Conservation (phyloP, 768 basidiomycete species). For the Lactarius pseudohatsudake region DNA sequence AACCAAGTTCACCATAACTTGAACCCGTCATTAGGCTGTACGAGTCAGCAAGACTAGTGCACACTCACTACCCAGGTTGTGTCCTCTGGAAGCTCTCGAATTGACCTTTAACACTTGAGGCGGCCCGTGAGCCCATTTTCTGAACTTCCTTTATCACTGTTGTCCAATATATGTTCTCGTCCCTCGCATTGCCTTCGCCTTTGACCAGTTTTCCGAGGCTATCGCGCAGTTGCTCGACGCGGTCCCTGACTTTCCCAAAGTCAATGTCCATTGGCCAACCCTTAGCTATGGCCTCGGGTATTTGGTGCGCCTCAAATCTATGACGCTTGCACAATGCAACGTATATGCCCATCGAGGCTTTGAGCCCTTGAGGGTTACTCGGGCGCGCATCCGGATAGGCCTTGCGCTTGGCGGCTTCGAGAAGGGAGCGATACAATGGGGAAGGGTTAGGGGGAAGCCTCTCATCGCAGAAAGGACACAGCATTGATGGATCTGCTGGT, state of each 20-base stretch:
- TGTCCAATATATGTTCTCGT: conserved; percentile 63
- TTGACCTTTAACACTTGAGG: conserved; percentile 69
- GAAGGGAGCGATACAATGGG: conserved; percentile 52
- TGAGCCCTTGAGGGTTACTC: conserved; percentile 65
- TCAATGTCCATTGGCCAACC: conserved; percentile 80
- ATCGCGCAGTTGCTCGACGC: conserved; percentile 53
- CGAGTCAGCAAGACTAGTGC: too few species aligned
- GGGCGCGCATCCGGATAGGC: conserved; percentile 64
- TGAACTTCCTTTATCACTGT: conserved; percentile 64
- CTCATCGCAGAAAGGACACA: conserved; percentile 84
- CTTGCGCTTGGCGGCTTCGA: conserved; percentile 50
- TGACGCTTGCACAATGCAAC: conserved; percentile 75
- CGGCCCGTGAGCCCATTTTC: conserved; percentile 62
- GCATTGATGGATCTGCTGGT: conserved; percentile 56
- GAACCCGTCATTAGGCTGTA: neutral
- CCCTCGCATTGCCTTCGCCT: conserved; percentile 37
- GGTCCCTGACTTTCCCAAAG: conserved; percentile 52
- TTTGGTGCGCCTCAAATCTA: conserved; percentile 67
- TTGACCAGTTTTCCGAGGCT: conserved; percentile 52
- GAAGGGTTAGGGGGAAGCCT: conserved; percentile 64
- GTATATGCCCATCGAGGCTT: conserved; percentile 50
- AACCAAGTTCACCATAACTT: conserved; percentile 87
- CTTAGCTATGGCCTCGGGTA: conserved; percentile 66
- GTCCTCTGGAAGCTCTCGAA: conserved; percentile 77
- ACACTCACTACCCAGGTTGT: conserved; percentile 86